Percentiles rank a stretch among this genome's conserved stretches.
phyloP scores from a whole-genome alignment of 2,329 filamentous ascomycete species.

The Phaeosphaeriaceae sp. region DNA sequence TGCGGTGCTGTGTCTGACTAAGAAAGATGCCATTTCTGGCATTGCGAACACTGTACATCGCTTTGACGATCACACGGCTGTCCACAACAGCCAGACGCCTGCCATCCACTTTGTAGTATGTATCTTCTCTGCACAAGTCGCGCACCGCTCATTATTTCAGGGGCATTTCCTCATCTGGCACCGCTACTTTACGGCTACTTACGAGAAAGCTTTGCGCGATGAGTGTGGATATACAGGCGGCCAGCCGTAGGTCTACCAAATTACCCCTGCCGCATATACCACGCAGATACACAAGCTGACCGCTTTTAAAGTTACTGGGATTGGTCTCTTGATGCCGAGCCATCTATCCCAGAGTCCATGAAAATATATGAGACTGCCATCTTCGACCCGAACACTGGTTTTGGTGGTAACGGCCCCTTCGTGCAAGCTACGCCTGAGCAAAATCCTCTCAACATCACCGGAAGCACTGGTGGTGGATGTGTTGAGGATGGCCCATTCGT shows the following conservation, averaged over 20 bases:
- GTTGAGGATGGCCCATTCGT: conserved; percentile 41
- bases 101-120: conserved; percentile 30
- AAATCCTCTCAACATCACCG: conserved; percentile 31
- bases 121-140: not conserved
- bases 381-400: conserved; percentile 33
- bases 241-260: conserved; percentile 41
- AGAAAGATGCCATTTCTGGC: conserved; percentile 21
- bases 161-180: conserved; percentile 33
- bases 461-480: conserved; percentile 42
- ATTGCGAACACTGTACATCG: conserved; percentile 23
- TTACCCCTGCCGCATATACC: not conserved
- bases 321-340: conserved; percentile 30
- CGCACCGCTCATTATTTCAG: not conserved
- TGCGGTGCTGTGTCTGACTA: conserved; percentile 31
- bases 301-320: conserved; percentile 27
- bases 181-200: conserved; percentile 28
- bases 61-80: conserved; percentile 31
- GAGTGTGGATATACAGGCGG: conserved; percentile 33
- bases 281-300: not conserved
- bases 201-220: conserved; percentile 29
- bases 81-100: conserved; percentile 27
- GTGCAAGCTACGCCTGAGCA: conserved; percentile 29
- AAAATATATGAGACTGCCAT: conserved; percentile 21
- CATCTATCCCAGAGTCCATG: conserved; percentile 19
- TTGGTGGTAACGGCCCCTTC: conserved; percentile 46